phyloP scores from a whole-genome alignment of 2,329 filamentous ascomycete genomes.

The Pseudopithomyces maydicus region DNA sequence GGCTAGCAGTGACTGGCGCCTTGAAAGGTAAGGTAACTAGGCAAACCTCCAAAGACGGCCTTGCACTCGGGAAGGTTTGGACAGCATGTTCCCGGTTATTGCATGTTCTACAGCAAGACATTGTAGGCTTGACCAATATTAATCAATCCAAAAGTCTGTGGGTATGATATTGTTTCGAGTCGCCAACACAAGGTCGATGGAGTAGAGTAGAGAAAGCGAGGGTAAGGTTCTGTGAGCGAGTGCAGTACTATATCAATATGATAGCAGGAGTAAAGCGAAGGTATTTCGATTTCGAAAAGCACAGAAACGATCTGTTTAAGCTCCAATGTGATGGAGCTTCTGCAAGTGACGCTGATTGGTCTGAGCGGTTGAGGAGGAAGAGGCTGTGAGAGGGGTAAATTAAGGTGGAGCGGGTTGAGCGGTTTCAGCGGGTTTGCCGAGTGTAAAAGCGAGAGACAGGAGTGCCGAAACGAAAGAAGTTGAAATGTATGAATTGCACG shows the following conservation, averaged over 20 bases:
- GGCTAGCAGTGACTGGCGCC: slow-evolving; percentile 10
- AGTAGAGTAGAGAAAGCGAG: not conserved
- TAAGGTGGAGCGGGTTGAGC: slow-evolving; percentile 11
- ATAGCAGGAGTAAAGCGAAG: not conserved
- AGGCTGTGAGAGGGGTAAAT: slow-evolving; percentile 5
- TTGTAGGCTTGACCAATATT: not conserved
- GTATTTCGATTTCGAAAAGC: not conserved
- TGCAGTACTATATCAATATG: not conserved
- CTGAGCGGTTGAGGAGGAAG: slow-evolving; percentile 6
- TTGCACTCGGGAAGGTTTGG: slow-evolving; percentile 11
- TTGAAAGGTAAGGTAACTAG: slow-evolving; percentile 32
- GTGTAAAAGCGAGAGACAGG: slow-evolving; percentile 5
- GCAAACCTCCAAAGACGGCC: slow-evolving; percentile 27
- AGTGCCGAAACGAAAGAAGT: not conserved
- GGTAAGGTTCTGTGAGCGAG: not conserved
- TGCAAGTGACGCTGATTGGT: slow-evolving; percentile 2
- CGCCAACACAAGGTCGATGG: no score
- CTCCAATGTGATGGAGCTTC: not conserved
- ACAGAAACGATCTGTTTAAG: not conserved
- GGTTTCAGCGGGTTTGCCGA: not conserved
- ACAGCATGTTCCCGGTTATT: slow-evolving; percentile 31
- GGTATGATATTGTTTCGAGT: no score
- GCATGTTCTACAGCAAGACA: slow-evolving; percentile 32
- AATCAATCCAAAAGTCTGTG: no score
- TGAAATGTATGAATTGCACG: not conserved